Conservation (phyloP, 2,329 filamentous ascomycete species). For the Penicillium nordicum region DNA sequence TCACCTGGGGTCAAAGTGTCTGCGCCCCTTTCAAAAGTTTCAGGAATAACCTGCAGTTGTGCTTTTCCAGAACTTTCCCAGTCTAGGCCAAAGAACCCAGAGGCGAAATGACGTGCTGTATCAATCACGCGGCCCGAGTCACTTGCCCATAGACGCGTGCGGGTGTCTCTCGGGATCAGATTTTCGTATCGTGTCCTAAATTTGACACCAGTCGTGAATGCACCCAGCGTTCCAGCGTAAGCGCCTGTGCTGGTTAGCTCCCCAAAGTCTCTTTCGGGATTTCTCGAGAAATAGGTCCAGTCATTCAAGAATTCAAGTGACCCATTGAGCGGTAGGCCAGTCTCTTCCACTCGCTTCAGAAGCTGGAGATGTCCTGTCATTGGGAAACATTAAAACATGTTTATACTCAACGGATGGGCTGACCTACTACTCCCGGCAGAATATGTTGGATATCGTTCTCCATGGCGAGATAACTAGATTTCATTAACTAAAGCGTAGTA, state of each 20-base stretch:
- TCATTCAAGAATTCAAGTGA: conserved; percentile 53
- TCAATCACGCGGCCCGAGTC: conserved; percentile 54
- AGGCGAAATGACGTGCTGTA: conserved; percentile 54
- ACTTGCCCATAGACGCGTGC: conserved; percentile 54
- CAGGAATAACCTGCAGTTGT: conserved; percentile 52
- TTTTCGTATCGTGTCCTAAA: conserved; percentile 53
- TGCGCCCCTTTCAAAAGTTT: conserved; percentile 48
- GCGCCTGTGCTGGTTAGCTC: conserved; percentile 56
- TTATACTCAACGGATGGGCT: background rate
- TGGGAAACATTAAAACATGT: background rate
- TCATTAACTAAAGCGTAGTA: background rate
- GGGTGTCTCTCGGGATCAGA: conserved; percentile 38
- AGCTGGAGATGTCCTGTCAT: conserved; percentile 46
- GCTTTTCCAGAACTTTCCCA: conserved; percentile 39
- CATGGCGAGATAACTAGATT: conserved; percentile 55
- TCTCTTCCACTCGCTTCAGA: conserved; percentile 45
- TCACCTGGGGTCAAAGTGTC: conserved; percentile 57
- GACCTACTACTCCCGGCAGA: conserved; percentile 50
- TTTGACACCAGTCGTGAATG: conserved; percentile 54
- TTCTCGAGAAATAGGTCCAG: conserved; percentile 54
- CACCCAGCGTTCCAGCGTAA: conserved; percentile 53
- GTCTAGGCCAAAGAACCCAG: conserved; percentile 54
- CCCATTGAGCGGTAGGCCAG: conserved; percentile 45
- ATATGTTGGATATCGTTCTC: conserved; percentile 55
- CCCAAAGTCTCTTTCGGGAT: conserved; percentile 47